Base-by-base conservation (phyloP, 2,329 filamentous ascomycete genomes). In the Cytospora leucostoma region DNA sequence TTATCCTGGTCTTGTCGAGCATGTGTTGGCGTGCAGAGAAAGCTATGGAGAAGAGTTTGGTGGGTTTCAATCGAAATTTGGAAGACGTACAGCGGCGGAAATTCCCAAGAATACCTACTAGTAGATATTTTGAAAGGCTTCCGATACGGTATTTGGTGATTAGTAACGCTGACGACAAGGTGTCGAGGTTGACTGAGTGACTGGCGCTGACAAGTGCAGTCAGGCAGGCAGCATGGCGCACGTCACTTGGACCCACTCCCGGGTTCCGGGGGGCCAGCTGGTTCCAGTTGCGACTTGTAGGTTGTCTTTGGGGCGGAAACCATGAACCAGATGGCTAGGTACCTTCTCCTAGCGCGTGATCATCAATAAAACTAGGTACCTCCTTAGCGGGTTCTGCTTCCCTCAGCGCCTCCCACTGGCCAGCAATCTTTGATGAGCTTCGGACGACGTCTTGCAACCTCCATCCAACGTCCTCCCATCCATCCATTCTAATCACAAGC, bases 361-460 rank as follows among this genome's bases (percentile, higher is more conserved):
- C 5, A 2, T 2, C n/a, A 12, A 10, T 15, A 21, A 19, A 13
- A 3, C 1, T 13, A 59, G 34, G 64, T 66, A 61, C 38, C 54
- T 17, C 53, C 35, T 34, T 58, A 63, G 7, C 44, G 27, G 32
- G n/a, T 21, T 47, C 44, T 10, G n/a, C 44, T 10, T 12, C 15
- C 35, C 49, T 32, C 38, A 57, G 35, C 49, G 47, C 47, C 17
- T 27, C 54, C 35, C 40, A 51, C 59, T 61, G 59, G 55, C 59
- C 32, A 57, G 61, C 59, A 62, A 57, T 56, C 55, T 64, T 64
- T 62, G 62, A 64, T 61, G 59, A 64, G 62, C 62, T 64, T 56
- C 51, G 44, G 57, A 56, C 51, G 47, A 56, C 51, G 59, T 61
- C 64, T 57, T 64, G 49, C 54, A 54, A 54, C 62, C 50, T 62